Evolutionary conservation across 768 basidiomycete genomes (phyloP).

Genomic region (Multifurca ochricompacta): DNA sequence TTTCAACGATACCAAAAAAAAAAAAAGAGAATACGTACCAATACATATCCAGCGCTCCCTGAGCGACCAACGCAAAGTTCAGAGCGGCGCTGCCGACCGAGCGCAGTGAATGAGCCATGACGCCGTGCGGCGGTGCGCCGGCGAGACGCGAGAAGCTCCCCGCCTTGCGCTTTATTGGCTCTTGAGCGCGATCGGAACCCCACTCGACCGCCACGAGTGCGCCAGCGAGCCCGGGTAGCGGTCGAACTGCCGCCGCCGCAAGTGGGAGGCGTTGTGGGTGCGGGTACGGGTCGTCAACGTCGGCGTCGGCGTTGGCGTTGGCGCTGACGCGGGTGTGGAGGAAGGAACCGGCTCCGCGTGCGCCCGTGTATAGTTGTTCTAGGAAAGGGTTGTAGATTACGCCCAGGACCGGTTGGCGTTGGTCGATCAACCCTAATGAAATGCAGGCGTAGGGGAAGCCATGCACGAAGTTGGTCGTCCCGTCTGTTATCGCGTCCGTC

Average conservation of each 20-base stretch:
- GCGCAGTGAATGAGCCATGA: slow-evolving; percentile 83
- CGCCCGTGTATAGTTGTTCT: slow-evolving; percentile 75
- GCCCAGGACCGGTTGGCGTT: slow-evolving; percentile 54
- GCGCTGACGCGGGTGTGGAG: slow-evolving; percentile 32
- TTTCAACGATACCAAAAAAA: too few relatives aligned
- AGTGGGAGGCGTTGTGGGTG: slow-evolving; percentile 56
- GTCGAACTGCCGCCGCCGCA: slow-evolving; percentile 36
- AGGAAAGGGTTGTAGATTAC: slow-evolving; percentile 65
- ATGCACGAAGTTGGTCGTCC: slow-evolving; percentile 84
- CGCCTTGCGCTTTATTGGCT: slow-evolving; percentile 49
- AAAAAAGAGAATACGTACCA: slow-evolving; percentile 43
- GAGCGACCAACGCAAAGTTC: slow-evolving; percentile 78
- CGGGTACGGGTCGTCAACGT: background rate
- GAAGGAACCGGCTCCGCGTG: slow-evolving; percentile 74
- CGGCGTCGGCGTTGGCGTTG: background rate
- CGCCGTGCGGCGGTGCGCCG: slow-evolving; percentile 53
- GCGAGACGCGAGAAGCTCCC: slow-evolving; percentile 68
- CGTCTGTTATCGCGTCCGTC: too few relatives aligned
- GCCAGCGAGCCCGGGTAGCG: slow-evolving; percentile 58
- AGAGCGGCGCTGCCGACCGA: slow-evolving; percentile 80
- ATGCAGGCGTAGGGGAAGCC: slow-evolving; percentile 84
- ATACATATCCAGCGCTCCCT: slow-evolving; percentile 82
- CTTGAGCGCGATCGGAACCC: slow-evolving; percentile 67
- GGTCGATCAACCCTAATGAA: slow-evolving; percentile 83
- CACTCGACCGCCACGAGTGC: slow-evolving; percentile 81